A percentile compares a stretch with the other conserved stretches of the same genome.
Conservation (phyloP, 108 stramenopile species). For the Fragilariopsis cylindrus region DNA sequence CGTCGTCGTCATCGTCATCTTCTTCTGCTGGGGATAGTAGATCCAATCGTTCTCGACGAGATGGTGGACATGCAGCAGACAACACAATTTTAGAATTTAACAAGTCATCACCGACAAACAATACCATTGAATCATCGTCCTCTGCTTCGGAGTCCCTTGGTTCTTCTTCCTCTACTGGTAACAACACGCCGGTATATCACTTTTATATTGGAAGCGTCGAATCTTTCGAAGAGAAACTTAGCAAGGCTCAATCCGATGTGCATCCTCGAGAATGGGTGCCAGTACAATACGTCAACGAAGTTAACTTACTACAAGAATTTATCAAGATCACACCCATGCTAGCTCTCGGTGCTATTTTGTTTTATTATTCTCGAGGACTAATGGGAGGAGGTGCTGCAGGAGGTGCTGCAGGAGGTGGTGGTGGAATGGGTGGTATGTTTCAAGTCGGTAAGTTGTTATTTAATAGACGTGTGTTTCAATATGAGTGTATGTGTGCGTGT, state of each 20-base stretch:
- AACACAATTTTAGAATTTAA: constrained; percentile 33
- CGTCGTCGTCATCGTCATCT: constrained; percentile 17
- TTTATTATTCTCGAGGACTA: constrained; percentile 81
- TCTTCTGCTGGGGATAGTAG: constrained; percentile 1
- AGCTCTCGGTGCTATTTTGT: constrained; percentile 75
- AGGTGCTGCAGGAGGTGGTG: constrained; percentile 67
- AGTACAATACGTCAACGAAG: constrained; percentile 93
- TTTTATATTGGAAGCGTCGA: constrained; percentile 98
- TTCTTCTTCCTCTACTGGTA: constrained; percentile 1
- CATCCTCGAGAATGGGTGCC: constrained; percentile 88
- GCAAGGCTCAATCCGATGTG: constrained; percentile 87
- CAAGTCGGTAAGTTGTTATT: constrained; percentile 28
- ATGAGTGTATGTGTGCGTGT: too few species aligned
- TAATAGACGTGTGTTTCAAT: too few species aligned
- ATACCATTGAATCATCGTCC: not conserved
- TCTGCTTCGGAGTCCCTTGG: constrained; percentile 11
- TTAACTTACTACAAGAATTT: constrained; percentile 80
- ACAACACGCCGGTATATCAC: constrained; percentile 61
- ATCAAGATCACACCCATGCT: constrained; percentile 73
- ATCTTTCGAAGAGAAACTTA: constrained; percentile 95
- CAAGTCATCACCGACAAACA: not conserved
- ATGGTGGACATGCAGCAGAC: constrained; percentile 8
- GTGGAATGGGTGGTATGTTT: constrained; percentile 74
- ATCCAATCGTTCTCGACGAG: not conserved
- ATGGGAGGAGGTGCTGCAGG: constrained; percentile 74